phyloP scores from a whole-genome alignment of 1,139 yeast species.

The Spathaspora sp. region DNA sequence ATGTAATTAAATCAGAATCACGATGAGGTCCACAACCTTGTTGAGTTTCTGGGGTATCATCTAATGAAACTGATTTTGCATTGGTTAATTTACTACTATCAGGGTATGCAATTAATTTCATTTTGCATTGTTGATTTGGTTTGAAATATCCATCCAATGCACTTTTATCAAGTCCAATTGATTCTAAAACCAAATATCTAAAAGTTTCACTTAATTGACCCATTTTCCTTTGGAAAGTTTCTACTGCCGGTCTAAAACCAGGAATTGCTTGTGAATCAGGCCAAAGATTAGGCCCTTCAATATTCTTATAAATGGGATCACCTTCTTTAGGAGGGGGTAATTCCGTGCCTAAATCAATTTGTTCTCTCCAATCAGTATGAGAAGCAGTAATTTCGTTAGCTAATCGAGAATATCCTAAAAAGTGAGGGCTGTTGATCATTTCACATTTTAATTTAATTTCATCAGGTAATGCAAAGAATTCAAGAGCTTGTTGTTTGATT shows the following conservation, averaged over 20 bases:
- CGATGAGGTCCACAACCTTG: slow-evolving; percentile 76
- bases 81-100: slow-evolving; percentile 31
- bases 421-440: slow-evolving; percentile 65
- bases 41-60: slow-evolving; percentile 44
- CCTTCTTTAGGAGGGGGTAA: slow-evolving; percentile 45
- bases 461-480: slow-evolving; percentile 55
- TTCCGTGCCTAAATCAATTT: slow-evolving; percentile 66
- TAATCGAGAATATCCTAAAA: slow-evolving; percentile 63
- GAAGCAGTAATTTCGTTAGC: slow-evolving; percentile 68
- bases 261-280: slow-evolving; percentile 52
- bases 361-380: slow-evolving; percentile 65
- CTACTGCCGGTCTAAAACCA: slow-evolving; percentile 45
- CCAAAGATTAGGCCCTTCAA: slow-evolving; percentile 69
- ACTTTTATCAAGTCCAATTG: slow-evolving; percentile 47
- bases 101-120: slow-evolving; percentile 56
- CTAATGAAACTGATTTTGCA: slow-evolving; percentile 27
- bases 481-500: slow-evolving; percentile 42
- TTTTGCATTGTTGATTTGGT: slow-evolving; percentile 51
- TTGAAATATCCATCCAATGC: slow-evolving; percentile 52
- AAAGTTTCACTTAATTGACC: slow-evolving; percentile 43
- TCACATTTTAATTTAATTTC: slow-evolving; percentile 52
- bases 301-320: slow-evolving; percentile 53
- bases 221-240: slow-evolving; percentile 49
- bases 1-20: slow-evolving; percentile 65
- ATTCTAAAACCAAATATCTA: slow-evolving; percentile 50